Evolutionary conservation across 495 filamentous ascomycete species (phyloP), one percentile per base, ranked within the genome.

Genomic region (Stereocaulon alpinum): DNA sequence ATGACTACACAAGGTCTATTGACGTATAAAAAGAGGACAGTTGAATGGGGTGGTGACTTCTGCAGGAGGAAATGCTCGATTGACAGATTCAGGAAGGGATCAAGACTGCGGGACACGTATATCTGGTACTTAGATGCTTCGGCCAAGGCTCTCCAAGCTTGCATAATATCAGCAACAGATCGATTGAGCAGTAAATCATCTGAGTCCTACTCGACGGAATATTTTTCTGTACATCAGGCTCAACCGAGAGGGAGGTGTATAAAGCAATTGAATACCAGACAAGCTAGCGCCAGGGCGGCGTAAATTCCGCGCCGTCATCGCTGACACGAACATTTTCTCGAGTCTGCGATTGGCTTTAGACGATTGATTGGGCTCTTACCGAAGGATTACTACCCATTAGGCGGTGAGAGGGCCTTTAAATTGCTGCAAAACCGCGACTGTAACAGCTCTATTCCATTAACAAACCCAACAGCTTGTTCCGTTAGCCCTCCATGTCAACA

Each of bases 81-180:
- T n/a, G 89, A 87, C 54, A 98, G 87, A 73, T 98, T 98, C 59
- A 94, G 71, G 71, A 86, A 89, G n/a, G 94, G 91, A 67, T 91
- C 80, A 22, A 71, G 71, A 58, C 77, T 85, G 58, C 76, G 74
- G 30, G 91, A 96, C 61, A 88, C 78, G 75, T 95, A 95, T 64
- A 91, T 82, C 63, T 87, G 84, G 56, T 82, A 72, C 40, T 71
- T 86, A 72, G 69, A 77, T 37, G 69, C 43, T 47, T 40, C 43
- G 24, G 58, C 58, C 10, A 45, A 7, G 12, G 22, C 11, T 56
- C 32, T 56, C 62, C 62, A 64, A 40, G 32, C 32, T 53, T 3
- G 50, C 50, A 53, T 22, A 9, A 11, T 24, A 24, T 24, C 24
- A 24, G 24, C 24, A 24, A 24, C 1, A 24, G 24, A 3, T 24